Percentiles rank a stretch among this genome's conserved stretches.
These are phyloP conservation scores for Priceomyces fermenticarens DNA, from an alignment of 805 yeast genomes.

Conservation along the genomic window DNA sequence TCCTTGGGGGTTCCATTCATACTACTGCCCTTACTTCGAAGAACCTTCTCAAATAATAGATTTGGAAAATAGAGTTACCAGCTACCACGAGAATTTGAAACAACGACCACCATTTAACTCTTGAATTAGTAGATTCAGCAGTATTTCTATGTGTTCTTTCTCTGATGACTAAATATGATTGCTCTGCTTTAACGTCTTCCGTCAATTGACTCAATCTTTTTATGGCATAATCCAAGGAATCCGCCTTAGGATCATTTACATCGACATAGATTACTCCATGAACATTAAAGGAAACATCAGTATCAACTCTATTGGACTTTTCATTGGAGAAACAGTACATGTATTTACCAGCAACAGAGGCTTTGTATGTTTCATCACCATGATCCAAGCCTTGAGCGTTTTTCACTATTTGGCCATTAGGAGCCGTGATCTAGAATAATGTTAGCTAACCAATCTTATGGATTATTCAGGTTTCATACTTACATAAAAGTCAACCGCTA, in stretches of 20 bases:
- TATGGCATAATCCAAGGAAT: constrained; percentile 81
- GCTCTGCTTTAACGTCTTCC: constrained; percentile 88
- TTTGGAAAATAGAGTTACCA: constrained; percentile 86
- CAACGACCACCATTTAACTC: constrained; percentile 97
- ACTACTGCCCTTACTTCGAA: constrained; percentile 93
- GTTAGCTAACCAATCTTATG: constrained; percentile 4
- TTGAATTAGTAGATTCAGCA: constrained; percentile 93
- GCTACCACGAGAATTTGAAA: constrained; percentile 87
- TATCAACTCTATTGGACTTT: constrained; percentile 63
- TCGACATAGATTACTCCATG: constrained; percentile 90
- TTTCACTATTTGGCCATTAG: constrained; percentile 47
- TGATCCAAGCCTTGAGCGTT: constrained; percentile 61
- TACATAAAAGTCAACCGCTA: constrained; percentile 57
- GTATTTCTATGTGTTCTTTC: constrained; percentile 98
- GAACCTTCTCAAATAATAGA: constrained; percentile 88
- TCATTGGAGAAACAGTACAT: constrained; percentile 92
- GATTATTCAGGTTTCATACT: neutral
- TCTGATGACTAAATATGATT: constrained; percentile 87
- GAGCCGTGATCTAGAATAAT: constrained; percentile 23
- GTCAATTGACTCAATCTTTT: constrained; percentile 71
- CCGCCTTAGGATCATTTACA: constrained; percentile 68
- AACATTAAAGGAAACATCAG: constrained; percentile 92
- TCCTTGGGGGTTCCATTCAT: constrained; percentile 18
- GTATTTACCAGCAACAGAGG: constrained; percentile 68
- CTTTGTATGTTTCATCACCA: constrained; percentile 72